These are phyloP conservation scores for Capronia coronata DNA, from an alignment of 2,329 filamentous ascomycete species.

Conservation along the genomic window DNA sequence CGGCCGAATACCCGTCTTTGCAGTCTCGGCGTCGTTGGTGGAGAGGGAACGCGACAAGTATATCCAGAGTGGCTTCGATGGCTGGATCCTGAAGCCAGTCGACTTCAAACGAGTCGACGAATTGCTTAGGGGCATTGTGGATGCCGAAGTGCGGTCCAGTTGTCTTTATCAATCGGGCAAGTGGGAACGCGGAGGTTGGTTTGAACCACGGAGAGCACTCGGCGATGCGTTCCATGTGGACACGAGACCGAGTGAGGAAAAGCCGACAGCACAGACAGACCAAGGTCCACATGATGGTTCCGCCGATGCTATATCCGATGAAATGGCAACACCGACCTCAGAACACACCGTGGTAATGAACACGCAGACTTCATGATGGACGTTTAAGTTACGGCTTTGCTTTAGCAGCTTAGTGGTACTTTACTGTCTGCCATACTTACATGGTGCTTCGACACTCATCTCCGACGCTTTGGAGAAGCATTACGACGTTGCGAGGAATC, in stretches of 20 bases:
- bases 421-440: no score
- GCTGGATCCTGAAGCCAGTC: conserved; percentile 85
- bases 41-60: conserved; percentile 65
- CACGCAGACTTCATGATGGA: not conserved
- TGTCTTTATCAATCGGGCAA: conserved; percentile 63
- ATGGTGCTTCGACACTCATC: no score
- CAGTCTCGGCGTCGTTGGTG: conserved; percentile 73
- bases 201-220: conserved; percentile 40
- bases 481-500: no score
- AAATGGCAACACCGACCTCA: not conserved
- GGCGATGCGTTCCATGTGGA: conserved; percentile 22
- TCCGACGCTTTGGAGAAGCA: no score
- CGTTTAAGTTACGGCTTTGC: no score
- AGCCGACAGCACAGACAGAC: conserved; percentile 9
- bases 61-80: conserved; percentile 73
- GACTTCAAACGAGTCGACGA: conserved; percentile 68
- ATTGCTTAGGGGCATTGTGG: conserved; percentile 63
- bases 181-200: conserved; percentile 89
- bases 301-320: not conserved
- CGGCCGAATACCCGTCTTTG: conserved; percentile 70
- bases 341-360: not conserved
- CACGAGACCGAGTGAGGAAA: conserved; percentile 27
- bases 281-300: not conserved
- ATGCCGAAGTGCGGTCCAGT: conserved; percentile 51
- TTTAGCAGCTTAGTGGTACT: no score